phyloP scores from a whole-genome alignment of 305 asterid species.

The Lippia alba region DNA sequence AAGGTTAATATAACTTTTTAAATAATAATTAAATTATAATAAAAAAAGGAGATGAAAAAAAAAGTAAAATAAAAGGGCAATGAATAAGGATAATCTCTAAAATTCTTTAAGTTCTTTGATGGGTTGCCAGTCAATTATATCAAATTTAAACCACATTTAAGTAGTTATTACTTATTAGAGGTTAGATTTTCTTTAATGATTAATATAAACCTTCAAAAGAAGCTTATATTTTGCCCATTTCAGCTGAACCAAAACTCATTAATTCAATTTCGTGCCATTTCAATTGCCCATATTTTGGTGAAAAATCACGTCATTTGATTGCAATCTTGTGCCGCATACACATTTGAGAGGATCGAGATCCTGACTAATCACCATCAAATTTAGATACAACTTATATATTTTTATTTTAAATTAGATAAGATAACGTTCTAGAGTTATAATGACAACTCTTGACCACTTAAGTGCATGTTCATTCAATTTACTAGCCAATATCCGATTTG shows the following conservation, averaged over 20 bases:
- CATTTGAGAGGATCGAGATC: not conserved
- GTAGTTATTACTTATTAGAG: not conserved
- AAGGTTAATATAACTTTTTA: no score
- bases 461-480: no score
- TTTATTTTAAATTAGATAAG: no score
- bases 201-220: not conserved
- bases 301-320: conserved; percentile 8
- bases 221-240: not conserved
- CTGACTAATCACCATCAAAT: not conserved
- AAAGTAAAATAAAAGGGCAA: not conserved
- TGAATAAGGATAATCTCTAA: not conserved
- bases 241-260: not conserved
- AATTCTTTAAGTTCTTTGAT: not conserved
- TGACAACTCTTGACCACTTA: no score
- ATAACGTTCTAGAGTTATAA: no score
- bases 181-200: not conserved
- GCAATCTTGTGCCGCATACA: not conserved
- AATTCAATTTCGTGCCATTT: not conserved
- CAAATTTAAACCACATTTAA: not conserved
- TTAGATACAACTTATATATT: not conserved
- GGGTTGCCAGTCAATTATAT: not conserved
- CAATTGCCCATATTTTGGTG: conserved; percentile 11
- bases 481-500: no score
- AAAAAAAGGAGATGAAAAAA: not conserved
- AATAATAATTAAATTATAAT: no score